Base-by-base conservation (phyloP, 495 filamentous ascomycete species). In the Penicillium crystallinum region DNA sequence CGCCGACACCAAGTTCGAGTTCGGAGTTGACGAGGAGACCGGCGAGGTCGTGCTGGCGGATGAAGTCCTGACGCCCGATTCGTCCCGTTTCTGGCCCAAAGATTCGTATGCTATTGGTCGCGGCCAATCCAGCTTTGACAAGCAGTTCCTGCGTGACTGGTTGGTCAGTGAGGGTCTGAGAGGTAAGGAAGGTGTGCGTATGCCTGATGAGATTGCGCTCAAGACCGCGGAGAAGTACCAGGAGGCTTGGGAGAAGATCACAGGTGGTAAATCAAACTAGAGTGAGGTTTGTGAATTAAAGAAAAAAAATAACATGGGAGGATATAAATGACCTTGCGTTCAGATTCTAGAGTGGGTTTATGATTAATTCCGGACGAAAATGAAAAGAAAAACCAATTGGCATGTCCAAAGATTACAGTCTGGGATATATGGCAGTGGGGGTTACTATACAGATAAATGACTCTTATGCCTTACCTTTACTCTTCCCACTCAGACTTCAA, bases 141-240 rank as follows among this genome's bases (percentile, higher is more conserved):
- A 98, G 80, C 93, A 97, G 78, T 87, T 79, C 58, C 57, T 97
- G 62, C 75, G 92, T 18, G 86, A 97, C 69, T 98, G 91, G 91
- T 68, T 98, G 65, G 85, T 81, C 0, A 61, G 58, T 33, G 73
- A 83, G 49, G 87, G 87, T 1, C 62, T 92, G 33, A 85, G 89
- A 71, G 85, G 85, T 4, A 85, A 85, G 67, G 68, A 80, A 23
- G 82, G 83, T 7, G 83, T 90, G 12, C 71, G 71, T 41, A 82
- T 95, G 75, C 83, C 80, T 5, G 75, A 81, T 18, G 81, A 86
- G 35, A 75, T 91, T 50, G 79, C 76, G 25, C 62, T 72, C 60
- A 78, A 79, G 64, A 92, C 87, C 14, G 73, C 68, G 33, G 76
- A 68, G 48, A 82, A 83, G 68, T 91, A 91, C 58, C 66, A 66